These are phyloP conservation scores for Chrysanthemum seticuspe DNA, from an alignment of 129 eudicot species.

Conservation along the genomic window DNA sequence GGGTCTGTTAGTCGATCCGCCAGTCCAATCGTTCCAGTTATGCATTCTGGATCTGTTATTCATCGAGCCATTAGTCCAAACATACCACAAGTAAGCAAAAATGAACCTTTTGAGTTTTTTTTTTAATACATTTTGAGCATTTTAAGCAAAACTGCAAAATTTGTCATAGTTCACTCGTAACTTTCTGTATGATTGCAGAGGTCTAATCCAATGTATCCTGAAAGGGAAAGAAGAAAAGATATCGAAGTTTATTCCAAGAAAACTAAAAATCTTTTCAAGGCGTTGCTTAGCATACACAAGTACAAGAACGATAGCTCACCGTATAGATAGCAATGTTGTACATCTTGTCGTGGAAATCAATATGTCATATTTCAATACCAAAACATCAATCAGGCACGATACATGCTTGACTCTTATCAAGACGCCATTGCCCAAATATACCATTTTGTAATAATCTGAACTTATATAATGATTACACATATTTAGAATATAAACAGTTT, in stretches of 20 bases:
- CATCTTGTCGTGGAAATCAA: neutral
- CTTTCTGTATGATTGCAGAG: conserved; percentile 36
- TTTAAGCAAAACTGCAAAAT: neutral
- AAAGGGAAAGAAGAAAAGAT: conserved; percentile 46
- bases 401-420: too few relatives aligned
- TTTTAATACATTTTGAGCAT: neutral
- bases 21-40: conserved; percentile 31
- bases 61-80: conserved; percentile 27
- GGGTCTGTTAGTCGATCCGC: conserved; percentile 46
- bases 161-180: conserved; percentile 2
- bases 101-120: neutral
- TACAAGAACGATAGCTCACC: conserved; percentile 41
- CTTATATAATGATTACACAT: too few relatives aligned
- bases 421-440: too few relatives aligned
- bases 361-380: too few relatives aligned
- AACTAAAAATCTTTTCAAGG: conserved; percentile 60
- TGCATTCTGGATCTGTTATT: conserved; percentile 18
- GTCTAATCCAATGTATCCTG: conserved; percentile 41
- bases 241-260: conserved; percentile 57
- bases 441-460: too few relatives aligned
- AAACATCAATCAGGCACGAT: too few relatives aligned
- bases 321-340: conserved; percentile 26
- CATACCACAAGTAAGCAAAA: conserved; percentile 49
- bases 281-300: conserved; percentile 56
- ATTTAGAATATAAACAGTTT: too few relatives aligned